Percentiles rank a stretch among this genome's conserved stretches.
These are phyloP conservation scores for Pyrenopolyporus hunteri DNA, from an alignment of 495 filamentous ascomycete species.

Conservation along the genomic window DNA sequence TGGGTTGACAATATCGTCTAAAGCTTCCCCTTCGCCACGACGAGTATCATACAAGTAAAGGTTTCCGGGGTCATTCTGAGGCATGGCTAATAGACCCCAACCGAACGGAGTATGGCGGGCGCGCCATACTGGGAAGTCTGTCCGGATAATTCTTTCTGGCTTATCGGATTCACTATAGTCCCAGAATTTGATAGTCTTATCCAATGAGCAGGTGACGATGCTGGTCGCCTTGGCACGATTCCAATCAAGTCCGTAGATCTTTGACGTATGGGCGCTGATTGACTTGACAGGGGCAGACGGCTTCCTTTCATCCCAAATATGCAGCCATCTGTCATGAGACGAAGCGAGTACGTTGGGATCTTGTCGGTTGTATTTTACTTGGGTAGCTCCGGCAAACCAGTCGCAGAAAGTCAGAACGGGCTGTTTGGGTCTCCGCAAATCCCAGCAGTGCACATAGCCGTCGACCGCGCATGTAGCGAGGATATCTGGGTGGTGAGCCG, in stretches of 20 bases:
- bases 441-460: conserved; percentile 93
- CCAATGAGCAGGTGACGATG: conserved; percentile 85
- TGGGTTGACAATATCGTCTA: conserved; percentile 58
- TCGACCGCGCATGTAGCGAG: conserved; percentile 92
- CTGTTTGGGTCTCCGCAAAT: conserved; percentile 75
- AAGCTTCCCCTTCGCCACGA: conserved; percentile 45
- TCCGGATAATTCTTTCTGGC: conserved; percentile 76
- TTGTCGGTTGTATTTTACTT: conserved; percentile 94
- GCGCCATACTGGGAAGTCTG: conserved; percentile 88
- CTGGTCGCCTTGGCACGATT: conserved; percentile 74
- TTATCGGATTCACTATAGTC: conserved; percentile 70
- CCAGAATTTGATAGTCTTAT: conserved; percentile 95
- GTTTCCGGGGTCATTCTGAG: conserved; percentile 81
- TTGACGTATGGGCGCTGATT: conserved; percentile 89
- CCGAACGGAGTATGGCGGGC: conserved; percentile 95
- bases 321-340: conserved; percentile 83
- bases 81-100: conserved; percentile 86
- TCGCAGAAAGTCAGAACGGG: conserved; percentile 85
- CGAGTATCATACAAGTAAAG: conserved; percentile 86
- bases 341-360: conserved; percentile 85
- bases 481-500: conserved; percentile 86
- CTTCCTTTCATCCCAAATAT: conserved; percentile 90
- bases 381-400: conserved; percentile 93
- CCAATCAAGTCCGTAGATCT: conserved; percentile 97
- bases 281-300: conserved; percentile 78